These are phyloP conservation scores for Sporormia fimetaria DNA, from an alignment of 495 filamentous ascomycete genomes.

Conservation along the genomic window DNA sequence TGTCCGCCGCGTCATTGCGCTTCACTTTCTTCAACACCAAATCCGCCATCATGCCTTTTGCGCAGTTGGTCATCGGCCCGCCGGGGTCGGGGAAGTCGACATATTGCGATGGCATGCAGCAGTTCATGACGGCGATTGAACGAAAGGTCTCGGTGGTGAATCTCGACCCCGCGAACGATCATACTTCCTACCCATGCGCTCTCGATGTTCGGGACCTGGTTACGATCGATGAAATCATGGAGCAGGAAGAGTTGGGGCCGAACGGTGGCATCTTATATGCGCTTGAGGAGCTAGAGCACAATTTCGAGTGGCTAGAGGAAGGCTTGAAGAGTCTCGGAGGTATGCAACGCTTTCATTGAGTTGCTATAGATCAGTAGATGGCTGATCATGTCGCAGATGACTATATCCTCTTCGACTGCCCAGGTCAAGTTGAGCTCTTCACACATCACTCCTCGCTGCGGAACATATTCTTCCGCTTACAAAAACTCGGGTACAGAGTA, in stretches of 20 bases:
- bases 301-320: constrained; percentile 78
- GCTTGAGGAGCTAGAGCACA: constrained; percentile 86
- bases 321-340: constrained; percentile 34
- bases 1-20: too few species aligned
- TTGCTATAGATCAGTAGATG: background rate
- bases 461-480: constrained; percentile 78
- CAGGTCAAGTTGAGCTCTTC: constrained; percentile 92
- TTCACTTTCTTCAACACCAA: background rate
- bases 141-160: constrained; percentile 92
- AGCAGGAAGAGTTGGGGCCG: constrained; percentile 78
- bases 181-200: constrained; percentile 65
- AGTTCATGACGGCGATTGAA: constrained; percentile 90
- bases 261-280: constrained; percentile 90
- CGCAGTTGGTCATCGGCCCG: constrained; percentile 79
- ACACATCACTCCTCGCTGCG: constrained; percentile 84
- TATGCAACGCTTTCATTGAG: background rate
- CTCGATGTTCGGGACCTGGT: constrained; percentile 84
- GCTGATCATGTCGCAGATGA: constrained; percentile 47
- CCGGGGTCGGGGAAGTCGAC: constrained; percentile 94
- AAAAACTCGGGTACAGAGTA: constrained; percentile 89
- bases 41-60: constrained; percentile 43
- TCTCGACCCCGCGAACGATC: constrained; percentile 93
- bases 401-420: constrained; percentile 92
- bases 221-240: constrained; percentile 88
- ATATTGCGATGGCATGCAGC: constrained; percentile 96